Evolutionary conservation across 257 asterid species (phyloP).

Genomic region (Mitragyna speciosa): DNA sequence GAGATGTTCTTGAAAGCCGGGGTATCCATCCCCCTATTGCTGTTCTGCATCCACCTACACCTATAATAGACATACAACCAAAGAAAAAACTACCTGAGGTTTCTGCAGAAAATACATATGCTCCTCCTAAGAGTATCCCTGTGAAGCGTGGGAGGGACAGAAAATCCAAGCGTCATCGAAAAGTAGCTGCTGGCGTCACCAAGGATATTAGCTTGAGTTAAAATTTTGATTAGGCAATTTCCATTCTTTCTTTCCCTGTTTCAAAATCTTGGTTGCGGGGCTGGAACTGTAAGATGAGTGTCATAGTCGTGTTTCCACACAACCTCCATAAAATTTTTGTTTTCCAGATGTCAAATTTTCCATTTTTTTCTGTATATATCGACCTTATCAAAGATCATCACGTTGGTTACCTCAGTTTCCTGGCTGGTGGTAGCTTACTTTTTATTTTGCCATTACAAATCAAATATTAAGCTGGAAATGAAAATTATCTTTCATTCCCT

Average conservation of each 20-base stretch:
- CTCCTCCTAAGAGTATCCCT: slow-evolving; percentile 33
- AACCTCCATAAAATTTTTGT: not conserved
- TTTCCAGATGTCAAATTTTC: slow-evolving; percentile 3
- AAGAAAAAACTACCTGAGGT: slow-evolving; percentile 16
- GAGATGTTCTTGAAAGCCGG: slow-evolving; percentile 65
- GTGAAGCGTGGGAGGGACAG: slow-evolving; percentile 53
- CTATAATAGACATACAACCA: slow-evolving; percentile 17
- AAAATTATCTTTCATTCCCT: slow-evolving; percentile 4
- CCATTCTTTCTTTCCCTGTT: slow-evolving; percentile 21
- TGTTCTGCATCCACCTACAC: slow-evolving; percentile 50
- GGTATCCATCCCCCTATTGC: slow-evolving; percentile 43
- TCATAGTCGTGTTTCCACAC: slow-evolving; percentile 5
- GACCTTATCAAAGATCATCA: slow-evolving; percentile 1
- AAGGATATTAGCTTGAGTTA: slow-evolving; percentile 30
- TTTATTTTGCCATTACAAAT: not conserved
- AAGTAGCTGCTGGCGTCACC: slow-evolving; percentile 50
- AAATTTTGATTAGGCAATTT: slow-evolving; percentile 25
- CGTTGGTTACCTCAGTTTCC: not conserved
- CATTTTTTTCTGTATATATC: slow-evolving; percentile 24
- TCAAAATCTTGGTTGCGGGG: not conserved
- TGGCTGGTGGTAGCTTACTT: slow-evolving; percentile 8
- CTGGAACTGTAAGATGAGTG: slow-evolving; percentile 22
- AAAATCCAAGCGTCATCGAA: slow-evolving; percentile 63
- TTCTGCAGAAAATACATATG: slow-evolving; percentile 18
- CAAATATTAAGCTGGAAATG: slow-evolving; percentile 4